Conservation (phyloP, 2,329 filamentous ascomycete species). For the Aureobasidium uvarum region DNA sequence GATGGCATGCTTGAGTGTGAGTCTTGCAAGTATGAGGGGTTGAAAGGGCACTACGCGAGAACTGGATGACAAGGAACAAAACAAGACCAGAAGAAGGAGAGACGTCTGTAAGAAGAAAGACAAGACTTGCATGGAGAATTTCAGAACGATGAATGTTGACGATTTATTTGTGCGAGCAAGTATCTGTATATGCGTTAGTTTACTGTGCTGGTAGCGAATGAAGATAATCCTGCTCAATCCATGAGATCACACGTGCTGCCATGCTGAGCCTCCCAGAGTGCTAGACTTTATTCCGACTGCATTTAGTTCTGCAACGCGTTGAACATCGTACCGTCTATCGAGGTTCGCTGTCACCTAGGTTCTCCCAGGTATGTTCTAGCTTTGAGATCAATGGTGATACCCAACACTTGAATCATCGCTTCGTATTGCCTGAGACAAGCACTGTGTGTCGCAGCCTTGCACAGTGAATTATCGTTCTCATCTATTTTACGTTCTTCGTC, state of each 20-base stretch:
- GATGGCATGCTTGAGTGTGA: conserved; percentile 2
- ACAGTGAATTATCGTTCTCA: no score
- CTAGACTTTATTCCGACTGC: not conserved
- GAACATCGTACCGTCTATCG: no score
- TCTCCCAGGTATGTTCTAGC: no score
- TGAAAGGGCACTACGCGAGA: not conserved
- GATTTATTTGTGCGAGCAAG: not conserved
- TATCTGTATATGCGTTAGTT: not conserved
- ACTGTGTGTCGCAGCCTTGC: no score
- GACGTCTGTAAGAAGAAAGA: no score
- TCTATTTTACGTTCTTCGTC: no score
- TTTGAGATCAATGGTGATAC: no score
- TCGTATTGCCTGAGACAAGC: no score
- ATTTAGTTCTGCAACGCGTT: not conserved
- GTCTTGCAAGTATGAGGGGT: not conserved
- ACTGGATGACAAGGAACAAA: not conserved
- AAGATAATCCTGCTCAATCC: not conserved
- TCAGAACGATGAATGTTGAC: not conserved
- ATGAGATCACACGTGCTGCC: not conserved
- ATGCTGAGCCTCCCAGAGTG: not conserved
- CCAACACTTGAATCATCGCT: no score
- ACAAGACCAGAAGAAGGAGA: not conserved
- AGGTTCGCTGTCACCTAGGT: no score
- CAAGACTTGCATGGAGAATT: not conserved
- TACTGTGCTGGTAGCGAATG: not conserved